Evolutionary conservation across 352 stramenopile species (phyloP).

Genomic region (Achlya hypogyna): DNA sequence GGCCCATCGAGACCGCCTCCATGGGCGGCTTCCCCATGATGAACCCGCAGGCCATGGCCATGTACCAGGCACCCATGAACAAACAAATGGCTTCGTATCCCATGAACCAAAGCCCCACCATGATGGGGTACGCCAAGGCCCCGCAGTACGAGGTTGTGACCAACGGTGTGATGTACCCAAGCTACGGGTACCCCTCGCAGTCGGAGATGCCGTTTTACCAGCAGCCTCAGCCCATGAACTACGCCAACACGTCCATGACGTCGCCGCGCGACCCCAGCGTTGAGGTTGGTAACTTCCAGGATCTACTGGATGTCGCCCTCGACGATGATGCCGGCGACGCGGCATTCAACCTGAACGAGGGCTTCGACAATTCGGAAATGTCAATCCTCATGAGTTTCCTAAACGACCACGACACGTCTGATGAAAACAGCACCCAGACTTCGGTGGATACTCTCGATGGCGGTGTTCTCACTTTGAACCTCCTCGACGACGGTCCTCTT

Average conservation of each 20-base stretch:
- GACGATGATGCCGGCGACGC: neutral
- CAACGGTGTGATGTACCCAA: neutral
- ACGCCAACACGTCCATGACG: neutral
- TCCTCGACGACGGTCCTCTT: constrained; percentile 7
- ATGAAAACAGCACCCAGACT: neutral
- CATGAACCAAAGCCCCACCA: neutral
- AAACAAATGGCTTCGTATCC: neutral
- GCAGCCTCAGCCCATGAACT: neutral
- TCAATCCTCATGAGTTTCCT: constrained; percentile 82
- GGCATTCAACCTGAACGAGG: constrained; percentile 33
- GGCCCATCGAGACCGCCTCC: neutral
- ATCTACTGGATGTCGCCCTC: neutral
- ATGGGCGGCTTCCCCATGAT: neutral
- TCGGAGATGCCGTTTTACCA: neutral
- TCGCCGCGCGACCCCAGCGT: neutral
- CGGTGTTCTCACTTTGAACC: constrained; percentile 12
- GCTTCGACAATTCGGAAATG: constrained; percentile 80
- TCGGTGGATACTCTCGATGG: constrained; percentile 25
- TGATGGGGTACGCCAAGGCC: neutral
- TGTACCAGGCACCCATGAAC: neutral
- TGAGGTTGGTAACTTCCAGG: neutral
- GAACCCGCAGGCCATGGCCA: neutral
- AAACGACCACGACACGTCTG: constrained; percentile 43
- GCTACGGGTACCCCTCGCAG: neutral
- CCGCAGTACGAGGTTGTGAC: neutral